Evolutionary conservation across 2,329 filamentous ascomycete species (phyloP).

Genomic region (Thermoascus crustaceus): DNA sequence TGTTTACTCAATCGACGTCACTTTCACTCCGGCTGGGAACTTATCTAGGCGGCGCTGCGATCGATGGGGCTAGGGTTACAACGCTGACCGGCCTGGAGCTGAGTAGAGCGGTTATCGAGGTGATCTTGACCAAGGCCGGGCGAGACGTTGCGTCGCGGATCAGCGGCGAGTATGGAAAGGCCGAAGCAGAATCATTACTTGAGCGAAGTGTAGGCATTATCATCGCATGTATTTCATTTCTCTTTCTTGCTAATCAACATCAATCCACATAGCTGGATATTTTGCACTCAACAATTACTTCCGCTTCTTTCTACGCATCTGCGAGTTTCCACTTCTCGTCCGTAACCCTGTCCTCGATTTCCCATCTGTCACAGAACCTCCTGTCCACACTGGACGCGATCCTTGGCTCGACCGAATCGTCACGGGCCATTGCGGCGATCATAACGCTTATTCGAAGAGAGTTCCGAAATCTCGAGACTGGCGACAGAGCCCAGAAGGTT

Average conservation of each 20-base stretch:
- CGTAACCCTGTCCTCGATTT: constrained; percentile 34
- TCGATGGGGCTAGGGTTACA: constrained; percentile 37
- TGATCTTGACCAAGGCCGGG: constrained; percentile 36
- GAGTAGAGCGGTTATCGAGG: constrained; percentile 38
- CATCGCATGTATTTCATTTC: not conserved
- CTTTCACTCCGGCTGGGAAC: constrained; percentile 37
- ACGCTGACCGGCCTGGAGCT: constrained; percentile 39
- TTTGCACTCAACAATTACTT: constrained; percentile 38
- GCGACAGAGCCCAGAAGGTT: constrained; percentile 27
- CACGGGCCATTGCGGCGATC: constrained; percentile 40
- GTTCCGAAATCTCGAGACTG: constrained; percentile 30
- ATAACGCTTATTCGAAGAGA: constrained; percentile 40
- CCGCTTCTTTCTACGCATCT: constrained; percentile 40
- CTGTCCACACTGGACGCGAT: constrained; percentile 40
- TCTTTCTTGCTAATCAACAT: not conserved
- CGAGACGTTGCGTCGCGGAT: constrained; percentile 36
- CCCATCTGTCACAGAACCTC: constrained; percentile 36
- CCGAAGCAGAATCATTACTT: constrained; percentile 37
- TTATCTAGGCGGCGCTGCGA: constrained; percentile 35
- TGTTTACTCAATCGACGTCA: constrained; percentile 38
- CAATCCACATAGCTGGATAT: constrained; percentile 29
- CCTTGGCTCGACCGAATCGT: constrained; percentile 42
- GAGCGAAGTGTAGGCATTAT: constrained; percentile 36
- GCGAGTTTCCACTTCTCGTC: constrained; percentile 40
- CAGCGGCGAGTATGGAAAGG: constrained; percentile 40